A percentile compares a stretch with the other conserved stretches of the same genome.
Evolutionary conservation across 805 yeast genomes (phyloP).

Genomic region (Ogataea pignaliae): DNA sequence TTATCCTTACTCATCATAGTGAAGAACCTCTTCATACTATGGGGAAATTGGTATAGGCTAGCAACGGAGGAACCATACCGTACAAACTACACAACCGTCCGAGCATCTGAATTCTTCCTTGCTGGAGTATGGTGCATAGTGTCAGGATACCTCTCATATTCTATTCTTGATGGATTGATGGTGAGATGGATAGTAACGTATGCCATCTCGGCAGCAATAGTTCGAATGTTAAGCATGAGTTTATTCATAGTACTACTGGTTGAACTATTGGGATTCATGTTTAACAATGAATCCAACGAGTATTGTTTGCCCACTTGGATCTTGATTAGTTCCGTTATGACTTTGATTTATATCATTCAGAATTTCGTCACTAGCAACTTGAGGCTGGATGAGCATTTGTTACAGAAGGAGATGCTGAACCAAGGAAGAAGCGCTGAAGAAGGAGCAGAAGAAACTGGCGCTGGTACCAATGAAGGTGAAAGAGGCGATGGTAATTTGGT

Average conservation of each 20-base stretch:
- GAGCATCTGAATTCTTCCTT: slow-evolving; percentile 73
- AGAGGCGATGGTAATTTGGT: background rate
- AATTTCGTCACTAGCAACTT: slow-evolving; percentile 81
- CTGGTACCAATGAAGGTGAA: background rate
- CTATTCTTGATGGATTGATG: slow-evolving; percentile 84
- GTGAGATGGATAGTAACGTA: slow-evolving; percentile 92
- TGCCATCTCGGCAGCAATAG: slow-evolving; percentile 81
- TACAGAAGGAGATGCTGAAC: slow-evolving; percentile 7
- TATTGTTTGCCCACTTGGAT: slow-evolving; percentile 90
- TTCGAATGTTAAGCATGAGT: slow-evolving; percentile 81
- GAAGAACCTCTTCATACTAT: slow-evolving; percentile 22
- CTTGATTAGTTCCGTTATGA: slow-evolving; percentile 76
- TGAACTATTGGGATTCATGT: slow-evolving; percentile 59
- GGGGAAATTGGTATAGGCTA: slow-evolving; percentile 25
- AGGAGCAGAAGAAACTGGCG: background rate
- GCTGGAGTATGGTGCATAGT: slow-evolving; percentile 94
- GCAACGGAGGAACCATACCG: slow-evolving; percentile 16
- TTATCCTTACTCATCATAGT: slow-evolving; percentile 46
- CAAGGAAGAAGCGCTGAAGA: background rate
- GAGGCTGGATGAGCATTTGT: slow-evolving; percentile 34
- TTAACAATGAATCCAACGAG: slow-evolving; percentile 56
- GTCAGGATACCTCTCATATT: slow-evolving; percentile 76
- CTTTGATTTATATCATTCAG: slow-evolving; percentile 77
- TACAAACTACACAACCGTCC: slow-evolving; percentile 44
- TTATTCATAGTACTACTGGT: slow-evolving; percentile 67